These are phyloP conservation scores for Sanghuangporus weigelae DNA, from an alignment of 1,284 basidiomycete genomes.

Conservation along the genomic window DNA sequence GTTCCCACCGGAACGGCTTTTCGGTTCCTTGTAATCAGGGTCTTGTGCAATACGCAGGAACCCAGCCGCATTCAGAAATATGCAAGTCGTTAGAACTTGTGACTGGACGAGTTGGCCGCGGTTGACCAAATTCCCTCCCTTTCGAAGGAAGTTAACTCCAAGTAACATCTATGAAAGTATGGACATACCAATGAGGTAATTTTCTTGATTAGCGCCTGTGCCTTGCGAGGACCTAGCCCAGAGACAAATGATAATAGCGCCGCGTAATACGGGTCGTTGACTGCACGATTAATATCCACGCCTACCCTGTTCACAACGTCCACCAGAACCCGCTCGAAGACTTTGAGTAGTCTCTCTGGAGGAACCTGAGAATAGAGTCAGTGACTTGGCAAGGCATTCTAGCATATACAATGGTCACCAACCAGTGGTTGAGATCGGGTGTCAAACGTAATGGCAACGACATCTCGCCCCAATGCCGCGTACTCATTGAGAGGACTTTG, in stretches of 20 bases:
- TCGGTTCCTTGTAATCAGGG: slow-evolving; percentile 49
- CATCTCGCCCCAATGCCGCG: slow-evolving; percentile 79
- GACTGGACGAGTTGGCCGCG: slow-evolving; percentile 82
- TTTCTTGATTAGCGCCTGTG: slow-evolving; percentile 79
- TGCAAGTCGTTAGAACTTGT: slow-evolving; percentile 74
- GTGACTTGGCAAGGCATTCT: slow-evolving; percentile 16
- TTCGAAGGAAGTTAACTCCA: slow-evolving; percentile 12
- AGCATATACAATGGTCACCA: slow-evolving; percentile 25
- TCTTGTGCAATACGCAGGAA: slow-evolving; percentile 87
- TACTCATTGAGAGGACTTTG: slow-evolving; percentile 96
- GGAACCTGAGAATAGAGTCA: slow-evolving; percentile 52
- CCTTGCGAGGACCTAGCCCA: slow-evolving; percentile 94
- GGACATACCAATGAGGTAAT: slow-evolving; percentile 64
- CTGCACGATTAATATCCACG: slow-evolving; percentile 92
- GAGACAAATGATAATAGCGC: slow-evolving; percentile 87
- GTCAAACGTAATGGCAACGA: slow-evolving; percentile 76
- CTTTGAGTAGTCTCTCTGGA: slow-evolving; percentile 75
- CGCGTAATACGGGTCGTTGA: slow-evolving; percentile 84
- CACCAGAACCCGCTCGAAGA: slow-evolving; percentile 85
- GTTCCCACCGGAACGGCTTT: slow-evolving; percentile 68
- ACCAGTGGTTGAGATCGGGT: slow-evolving; percentile 88
- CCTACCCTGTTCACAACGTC: slow-evolving; percentile 90
- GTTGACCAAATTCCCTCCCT: slow-evolving; percentile 84
- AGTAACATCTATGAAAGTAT: slow-evolving; percentile 3
- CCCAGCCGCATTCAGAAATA: slow-evolving; percentile 87